These are phyloP conservation scores for Suhomyces yuchorum DNA, from an alignment of 1,139 yeast genomes.

Conservation along the genomic window DNA sequence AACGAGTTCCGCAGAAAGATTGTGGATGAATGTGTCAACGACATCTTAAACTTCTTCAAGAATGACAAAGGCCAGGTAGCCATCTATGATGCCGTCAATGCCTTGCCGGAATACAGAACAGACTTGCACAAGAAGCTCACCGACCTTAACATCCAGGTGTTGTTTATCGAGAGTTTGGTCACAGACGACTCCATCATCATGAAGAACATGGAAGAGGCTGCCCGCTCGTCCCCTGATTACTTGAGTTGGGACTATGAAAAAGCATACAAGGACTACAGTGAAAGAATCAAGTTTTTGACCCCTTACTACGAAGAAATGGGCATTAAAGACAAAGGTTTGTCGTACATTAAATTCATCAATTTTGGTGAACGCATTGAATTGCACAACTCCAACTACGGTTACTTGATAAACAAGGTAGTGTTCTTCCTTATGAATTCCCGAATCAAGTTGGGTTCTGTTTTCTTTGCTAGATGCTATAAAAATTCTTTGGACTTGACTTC, in stretches of 20 bases:
- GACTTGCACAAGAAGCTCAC: constrained; percentile 57
- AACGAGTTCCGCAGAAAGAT: constrained; percentile 59
- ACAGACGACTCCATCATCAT: constrained; percentile 71
- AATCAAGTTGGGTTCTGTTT: constrained; percentile 82
- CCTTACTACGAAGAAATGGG: constrained; percentile 57
- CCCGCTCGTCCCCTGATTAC: constrained; percentile 88
- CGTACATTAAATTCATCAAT: constrained; percentile 81
- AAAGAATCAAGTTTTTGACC: constrained; percentile 52
- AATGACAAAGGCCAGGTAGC: constrained; percentile 89
- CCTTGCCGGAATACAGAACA: constrained; percentile 66
- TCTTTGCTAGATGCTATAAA: constrained; percentile 80
- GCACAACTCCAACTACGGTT: constrained; percentile 82
- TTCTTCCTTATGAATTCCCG: constrained; percentile 87
- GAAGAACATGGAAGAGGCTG: constrained; percentile 78
- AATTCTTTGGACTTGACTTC: constrained; percentile 54
- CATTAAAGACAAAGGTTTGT: constrained; percentile 52
- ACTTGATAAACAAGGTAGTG: constrained; percentile 83
- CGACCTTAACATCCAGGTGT: constrained; percentile 64
- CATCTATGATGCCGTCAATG: constrained; percentile 94
- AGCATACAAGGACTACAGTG: constrained; percentile 63
- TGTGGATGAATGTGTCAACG: constrained; percentile 65
- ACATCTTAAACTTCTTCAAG: constrained; percentile 69
- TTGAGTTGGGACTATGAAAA: constrained; percentile 64
- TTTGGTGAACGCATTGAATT: constrained; percentile 87
- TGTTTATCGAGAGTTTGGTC: constrained; percentile 86